Conservation (phyloP, 2,329 filamentous ascomycete species). For the Ceratocystis variospora region DNA sequence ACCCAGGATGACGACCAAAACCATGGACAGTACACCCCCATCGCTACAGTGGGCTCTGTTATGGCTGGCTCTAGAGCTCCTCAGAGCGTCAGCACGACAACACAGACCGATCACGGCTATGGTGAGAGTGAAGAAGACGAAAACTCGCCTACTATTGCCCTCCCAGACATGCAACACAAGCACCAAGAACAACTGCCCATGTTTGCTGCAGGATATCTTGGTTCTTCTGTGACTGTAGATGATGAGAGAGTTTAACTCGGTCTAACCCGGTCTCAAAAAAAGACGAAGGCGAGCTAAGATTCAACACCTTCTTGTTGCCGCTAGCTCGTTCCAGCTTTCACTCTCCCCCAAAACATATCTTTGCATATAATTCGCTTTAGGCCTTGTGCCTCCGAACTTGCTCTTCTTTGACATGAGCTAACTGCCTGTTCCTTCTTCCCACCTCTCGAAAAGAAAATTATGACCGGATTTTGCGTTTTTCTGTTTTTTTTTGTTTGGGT, state of each 20-base stretch:
- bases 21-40: neutral
- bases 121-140: slow-evolving; percentile 14
- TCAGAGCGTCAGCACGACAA: slow-evolving; percentile 31
- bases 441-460: neutral
- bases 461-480: neutral
- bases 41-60: slow-evolving; percentile 18
- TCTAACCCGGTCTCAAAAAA: neutral
- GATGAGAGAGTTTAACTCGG: slow-evolving; percentile 27
- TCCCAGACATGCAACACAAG: neutral
- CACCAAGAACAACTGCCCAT: slow-evolving; percentile 23
- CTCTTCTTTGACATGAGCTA: slow-evolving; percentile 5
- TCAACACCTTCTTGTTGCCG: neutral
- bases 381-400: neutral
- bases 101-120: slow-evolving; percentile 21
- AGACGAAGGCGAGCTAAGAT: neutral
- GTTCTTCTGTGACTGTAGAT: slow-evolving; percentile 39
- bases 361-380: slow-evolving; percentile 13
- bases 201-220: slow-evolving; percentile 35
- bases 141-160: neutral
- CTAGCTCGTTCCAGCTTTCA: neutral
- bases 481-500: neutral
- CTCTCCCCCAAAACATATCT: slow-evolving; percentile 13
- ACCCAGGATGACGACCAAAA: slow-evolving; percentile 23
- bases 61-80: slow-evolving; percentile 19
- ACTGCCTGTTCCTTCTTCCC: neutral